Evolutionary conservation across 352 stramenopile species (phyloP), one percentile per base, ranked within the genome.

Genomic region (Globisporangium radiosum): DNA sequence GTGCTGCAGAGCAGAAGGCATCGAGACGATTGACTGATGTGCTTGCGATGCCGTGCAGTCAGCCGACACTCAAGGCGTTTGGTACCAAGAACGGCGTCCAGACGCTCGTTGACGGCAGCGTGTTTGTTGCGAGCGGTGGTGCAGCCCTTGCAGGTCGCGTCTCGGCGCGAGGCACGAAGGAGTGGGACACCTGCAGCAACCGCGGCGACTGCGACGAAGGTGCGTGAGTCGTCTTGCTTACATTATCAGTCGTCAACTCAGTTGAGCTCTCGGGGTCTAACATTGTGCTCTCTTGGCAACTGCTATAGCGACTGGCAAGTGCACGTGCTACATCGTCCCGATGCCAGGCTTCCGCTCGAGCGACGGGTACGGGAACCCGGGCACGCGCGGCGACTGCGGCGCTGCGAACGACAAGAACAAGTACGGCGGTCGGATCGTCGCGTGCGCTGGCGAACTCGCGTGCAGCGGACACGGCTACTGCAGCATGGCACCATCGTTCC

Each of bases 301-400:
- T 33, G 25, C 25, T 33, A 33, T 33, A 33, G 25, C 25, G 25
- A 33, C 25, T 5, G 78, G 76, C 0, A 56, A 73, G 38, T 90
- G 79, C n/a, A 33, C 38, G 36, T 93, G 79, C 64, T 91, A 76
- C 49, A 39, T 74, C 4, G 65, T 70, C 17, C 80, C 80, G n/a
- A 88, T 92, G 82, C 79, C 81, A 0, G 85, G 83, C 0, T 96
- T 81, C 68, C 72, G 87, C 13, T 89, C 85, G 4, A 94, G 83
- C 38, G 81, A 92, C 53, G 87, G 86, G 13, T 96, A 95, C 59
- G 92, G 92, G 19, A 95, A 87, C 45, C 70, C 69, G 9, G 92
- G 93, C 3, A 74, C 71, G 40, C 77, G 88, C n/a, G 94, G 88
- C 11, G 94, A 98, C 69, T 98, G 95, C 54, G 95, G 94, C 7